Percentiles rank a stretch among this genome's conserved stretches.
phyloP scores from a whole-genome alignment of 2,329 filamentous ascomycete species.

The Aspergillus novofumigatus region DNA sequence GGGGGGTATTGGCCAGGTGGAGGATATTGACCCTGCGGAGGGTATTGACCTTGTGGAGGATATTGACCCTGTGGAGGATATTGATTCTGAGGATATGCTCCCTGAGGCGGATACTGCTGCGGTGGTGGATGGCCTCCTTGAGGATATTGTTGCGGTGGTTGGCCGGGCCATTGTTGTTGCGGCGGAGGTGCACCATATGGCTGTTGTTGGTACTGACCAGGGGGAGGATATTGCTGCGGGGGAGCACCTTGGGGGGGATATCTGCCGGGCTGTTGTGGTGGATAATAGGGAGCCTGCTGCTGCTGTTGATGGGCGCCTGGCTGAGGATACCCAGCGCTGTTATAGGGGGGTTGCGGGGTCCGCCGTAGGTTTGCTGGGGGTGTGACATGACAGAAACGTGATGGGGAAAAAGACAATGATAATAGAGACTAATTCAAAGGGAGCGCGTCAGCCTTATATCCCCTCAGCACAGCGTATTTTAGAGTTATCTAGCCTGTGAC shows the following conservation, averaged over 20 bases:
- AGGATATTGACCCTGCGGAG: background rate
- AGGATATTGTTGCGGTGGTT: slow-evolving; percentile 4
- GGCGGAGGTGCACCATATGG: slow-evolving; percentile 4
- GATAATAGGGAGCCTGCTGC: background rate
- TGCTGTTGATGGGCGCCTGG: background rate
- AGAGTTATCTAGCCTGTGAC: no score
- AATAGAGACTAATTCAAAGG: background rate
- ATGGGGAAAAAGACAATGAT: background rate
- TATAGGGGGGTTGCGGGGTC: background rate
- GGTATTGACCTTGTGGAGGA: slow-evolving; percentile 1
- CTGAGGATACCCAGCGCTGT: background rate
- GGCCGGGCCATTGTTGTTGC: slow-evolving; percentile 1
- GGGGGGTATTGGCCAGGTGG: slow-evolving; percentile 6
- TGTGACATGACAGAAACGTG: background rate
- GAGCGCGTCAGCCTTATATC: background rate
- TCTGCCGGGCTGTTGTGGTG: background rate
- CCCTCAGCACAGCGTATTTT: no score
- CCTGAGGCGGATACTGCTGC: background rate
- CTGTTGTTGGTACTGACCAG: slow-evolving; percentile 1
- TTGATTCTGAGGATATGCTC: background rate
- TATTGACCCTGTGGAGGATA: background rate
- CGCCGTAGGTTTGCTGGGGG: background rate
- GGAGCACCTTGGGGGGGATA: background rate
- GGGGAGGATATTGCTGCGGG: slow-evolving; percentile 2
- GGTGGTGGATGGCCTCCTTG: background rate